phyloP scores from a whole-genome alignment of 805 yeast genomes.

The Candida anglica region DNA sequence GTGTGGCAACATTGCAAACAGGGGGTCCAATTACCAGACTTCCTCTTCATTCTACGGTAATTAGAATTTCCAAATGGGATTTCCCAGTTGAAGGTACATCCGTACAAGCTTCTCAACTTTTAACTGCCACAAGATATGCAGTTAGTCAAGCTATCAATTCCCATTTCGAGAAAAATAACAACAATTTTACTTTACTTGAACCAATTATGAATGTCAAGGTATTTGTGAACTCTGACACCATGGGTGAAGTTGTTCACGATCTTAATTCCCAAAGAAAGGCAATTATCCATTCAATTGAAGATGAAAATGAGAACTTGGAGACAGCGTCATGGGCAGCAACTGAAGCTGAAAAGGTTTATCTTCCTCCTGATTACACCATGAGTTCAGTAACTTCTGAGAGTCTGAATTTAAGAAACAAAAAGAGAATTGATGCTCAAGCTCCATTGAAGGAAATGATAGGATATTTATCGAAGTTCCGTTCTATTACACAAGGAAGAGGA shows the following conservation, averaged over 20 bases:
- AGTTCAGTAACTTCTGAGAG: conserved; percentile 14
- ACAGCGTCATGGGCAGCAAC: conserved; percentile 44
- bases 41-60: conserved; percentile 57
- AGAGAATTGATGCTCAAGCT: conserved; percentile 70
- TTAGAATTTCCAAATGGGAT: conserved; percentile 49
- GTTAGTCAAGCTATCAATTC: conserved; percentile 19
- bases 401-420: conserved; percentile 29
- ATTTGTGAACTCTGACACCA: conserved; percentile 60
- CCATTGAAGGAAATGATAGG: conserved; percentile 92
- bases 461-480: conserved; percentile 70
- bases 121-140: conserved; percentile 41
- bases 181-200: conserved; percentile 60
- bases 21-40: conserved; percentile 62
- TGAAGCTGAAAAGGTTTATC: conserved; percentile 58
- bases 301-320: conserved; percentile 43
- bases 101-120: conserved; percentile 35
- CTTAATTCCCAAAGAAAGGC: conserved; percentile 77
- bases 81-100: conserved; percentile 47
- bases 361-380: conserved; percentile 76
- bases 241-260: conserved; percentile 85
- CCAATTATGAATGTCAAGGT: conserved; percentile 82
- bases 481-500: conserved; percentile 87
- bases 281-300: conserved; percentile 65
- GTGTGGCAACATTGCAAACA: conserved; percentile 56
- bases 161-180: conserved; percentile 10